A percentile compares a stretch with the other conserved stretches of the same genome.
phyloP scores from a whole-genome alignment of 2,329 filamentous ascomycete genomes.

The Neopestalotiopsis clavispora region DNA sequence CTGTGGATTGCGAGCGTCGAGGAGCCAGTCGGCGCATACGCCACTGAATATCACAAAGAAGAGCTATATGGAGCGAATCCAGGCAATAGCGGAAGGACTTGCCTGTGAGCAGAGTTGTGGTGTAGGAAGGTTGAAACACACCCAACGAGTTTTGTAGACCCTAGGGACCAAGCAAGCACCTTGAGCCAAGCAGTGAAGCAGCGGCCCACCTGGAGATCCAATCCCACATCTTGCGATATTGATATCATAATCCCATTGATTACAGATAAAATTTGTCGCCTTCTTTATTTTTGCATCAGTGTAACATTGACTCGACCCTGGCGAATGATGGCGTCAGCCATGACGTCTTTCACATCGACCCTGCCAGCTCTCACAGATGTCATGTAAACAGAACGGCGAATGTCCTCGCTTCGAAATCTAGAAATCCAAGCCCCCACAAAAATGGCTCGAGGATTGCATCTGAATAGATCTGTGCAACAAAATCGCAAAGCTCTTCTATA shows the following conservation, averaged over 20 bases:
- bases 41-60: too few relatives aligned
- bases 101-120: too few relatives aligned
- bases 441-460: neutral
- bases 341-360: neutral
- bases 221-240: neutral
- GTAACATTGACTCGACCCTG: neutral
- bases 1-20: too few relatives aligned
- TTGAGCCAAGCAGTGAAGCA: neutral
- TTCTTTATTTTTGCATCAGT: neutral
- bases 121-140: too few relatives aligned
- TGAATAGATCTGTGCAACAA: neutral
- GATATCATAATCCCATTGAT: neutral
- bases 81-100: too few relatives aligned
- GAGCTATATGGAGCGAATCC: too few relatives aligned
- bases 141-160: too few relatives aligned
- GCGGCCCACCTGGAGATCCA: neutral
- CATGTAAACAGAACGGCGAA: neutral
- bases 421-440: neutral
- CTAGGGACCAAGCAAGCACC: too few relatives aligned
- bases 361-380: neutral
- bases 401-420: neutral
- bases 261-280: neutral
- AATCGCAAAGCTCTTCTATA: neutral
- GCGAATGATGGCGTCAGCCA: neutral
- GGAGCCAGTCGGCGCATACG: too few relatives aligned